Evolutionary conservation across 257 asterid genomes (phyloP).

Genomic region (Apocynum venetum): DNA sequence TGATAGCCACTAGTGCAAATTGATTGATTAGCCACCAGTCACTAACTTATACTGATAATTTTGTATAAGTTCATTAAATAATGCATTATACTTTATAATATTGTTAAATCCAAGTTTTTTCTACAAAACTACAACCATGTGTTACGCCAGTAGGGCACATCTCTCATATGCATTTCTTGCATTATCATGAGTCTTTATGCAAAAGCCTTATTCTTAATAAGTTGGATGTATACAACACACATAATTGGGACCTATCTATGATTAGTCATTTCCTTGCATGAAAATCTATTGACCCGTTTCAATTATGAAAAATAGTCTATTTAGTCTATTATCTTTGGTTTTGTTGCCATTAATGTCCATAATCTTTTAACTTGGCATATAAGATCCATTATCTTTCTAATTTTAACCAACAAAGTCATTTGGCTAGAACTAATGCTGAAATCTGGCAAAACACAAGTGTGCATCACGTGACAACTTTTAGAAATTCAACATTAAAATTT

Average conservation of each 20-base stretch:
- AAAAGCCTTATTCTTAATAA: conserved; percentile 15
- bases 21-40: not conserved
- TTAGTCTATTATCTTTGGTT: too few species aligned
- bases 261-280: conserved; percentile 2
- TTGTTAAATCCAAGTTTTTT: not conserved
- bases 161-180: conserved; percentile 3
- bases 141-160: conserved; percentile 6
- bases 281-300: too few species aligned
- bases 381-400: too few species aligned
- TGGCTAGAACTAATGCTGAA: too few species aligned
- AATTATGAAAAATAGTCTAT: too few species aligned
- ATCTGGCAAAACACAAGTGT: too few species aligned
- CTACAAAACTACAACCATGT: not conserved
- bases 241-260: conserved; percentile 22
- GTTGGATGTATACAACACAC: conserved; percentile 19
- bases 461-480: too few species aligned
- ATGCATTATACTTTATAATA: not conserved
- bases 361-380: too few species aligned
- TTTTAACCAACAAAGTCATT: too few species aligned
- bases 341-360: too few species aligned
- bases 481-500: too few species aligned
- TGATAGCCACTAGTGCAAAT: too few species aligned
- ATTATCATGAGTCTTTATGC: conserved; percentile 10
- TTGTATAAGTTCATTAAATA: not conserved
- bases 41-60: not conserved